Percentiles rank a stretch among this genome's conserved stretches.
Conservation (phyloP, 139 green algal species). For the Picochlorum sp. region DNA sequence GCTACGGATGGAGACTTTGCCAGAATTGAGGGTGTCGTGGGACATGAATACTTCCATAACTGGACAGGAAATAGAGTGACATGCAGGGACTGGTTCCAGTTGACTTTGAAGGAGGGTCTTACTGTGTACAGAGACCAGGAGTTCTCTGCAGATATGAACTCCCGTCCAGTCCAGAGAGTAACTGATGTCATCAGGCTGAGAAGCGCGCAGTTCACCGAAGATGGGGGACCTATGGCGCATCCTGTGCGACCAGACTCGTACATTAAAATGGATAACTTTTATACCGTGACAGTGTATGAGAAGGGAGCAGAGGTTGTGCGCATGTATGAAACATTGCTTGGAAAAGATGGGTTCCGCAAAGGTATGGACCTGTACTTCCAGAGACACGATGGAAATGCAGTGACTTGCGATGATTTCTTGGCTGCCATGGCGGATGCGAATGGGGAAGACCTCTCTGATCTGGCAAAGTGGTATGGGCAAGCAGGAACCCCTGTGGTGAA, state of each 20-base stretch:
- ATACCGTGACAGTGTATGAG: constrained; percentile 86
- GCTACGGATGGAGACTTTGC: constrained; percentile 89
- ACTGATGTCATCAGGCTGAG: constrained; percentile 73
- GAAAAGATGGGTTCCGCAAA: constrained; percentile 85
- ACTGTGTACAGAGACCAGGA: constrained; percentile 94
- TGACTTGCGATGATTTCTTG: constrained; percentile 97
- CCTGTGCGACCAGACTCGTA: constrained; percentile 91
- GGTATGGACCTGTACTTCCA: constrained; percentile 98
- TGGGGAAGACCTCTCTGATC: constrained; percentile 58
- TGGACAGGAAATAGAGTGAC: constrained; percentile 93
- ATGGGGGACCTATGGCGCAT: constrained; percentile 91
- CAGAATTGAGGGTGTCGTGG: constrained; percentile 75
- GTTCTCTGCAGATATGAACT: constrained; percentile 94
- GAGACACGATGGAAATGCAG: constrained; percentile 89
- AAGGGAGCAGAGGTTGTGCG: constrained; percentile 85
- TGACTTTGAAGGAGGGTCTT: constrained; percentile 95
- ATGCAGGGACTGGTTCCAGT: constrained; percentile 95
- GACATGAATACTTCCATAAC: constrained; percentile 90
- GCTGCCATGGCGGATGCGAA: constrained; percentile 95
- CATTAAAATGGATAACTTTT: constrained; percentile 99
- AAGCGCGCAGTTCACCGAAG: constrained; percentile 84
- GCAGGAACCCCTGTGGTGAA: constrained; percentile 80
- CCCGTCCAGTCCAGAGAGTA: constrained; percentile 86
- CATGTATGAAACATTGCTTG: constrained; percentile 90
- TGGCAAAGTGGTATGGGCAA: constrained; percentile 75